These are phyloP conservation scores for Antrodiella citrinella DNA, from an alignment of 768 basidiomycete genomes.

Conservation along the genomic window DNA sequence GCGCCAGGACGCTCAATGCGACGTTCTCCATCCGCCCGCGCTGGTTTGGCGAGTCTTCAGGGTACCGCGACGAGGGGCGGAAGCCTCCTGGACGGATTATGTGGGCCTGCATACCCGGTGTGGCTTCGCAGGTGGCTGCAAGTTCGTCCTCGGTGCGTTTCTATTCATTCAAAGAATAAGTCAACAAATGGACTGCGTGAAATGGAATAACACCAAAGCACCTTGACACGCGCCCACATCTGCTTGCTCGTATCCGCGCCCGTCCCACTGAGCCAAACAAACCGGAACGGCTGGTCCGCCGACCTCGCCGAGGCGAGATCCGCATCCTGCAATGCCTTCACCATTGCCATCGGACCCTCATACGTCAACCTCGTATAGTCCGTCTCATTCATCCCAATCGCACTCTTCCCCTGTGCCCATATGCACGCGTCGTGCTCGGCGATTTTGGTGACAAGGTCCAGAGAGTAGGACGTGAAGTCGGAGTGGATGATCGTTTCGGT, in stretches of 20 bases:
- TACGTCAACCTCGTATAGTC: slow-evolving; percentile 28
- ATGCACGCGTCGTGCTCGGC: slow-evolving; percentile 28
- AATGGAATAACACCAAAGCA: slow-evolving; percentile 8
- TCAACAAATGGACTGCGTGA: neutral
- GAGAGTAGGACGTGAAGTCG: slow-evolving; percentile 27
- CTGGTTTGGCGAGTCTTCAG: slow-evolving; percentile 20
- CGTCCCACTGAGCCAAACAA: slow-evolving; percentile 32
- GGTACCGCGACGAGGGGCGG: slow-evolving; percentile 23
- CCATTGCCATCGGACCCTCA: slow-evolving; percentile 25
- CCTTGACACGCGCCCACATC: slow-evolving; percentile 31
- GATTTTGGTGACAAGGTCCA: slow-evolving; percentile 20
- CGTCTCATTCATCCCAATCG: slow-evolving; percentile 22
- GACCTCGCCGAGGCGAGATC: slow-evolving; percentile 16
- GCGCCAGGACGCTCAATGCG: neutral
- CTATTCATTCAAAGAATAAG: slow-evolving; percentile 8
- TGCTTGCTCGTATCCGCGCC: slow-evolving; percentile 24
- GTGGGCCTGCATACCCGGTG: slow-evolving; percentile 18
- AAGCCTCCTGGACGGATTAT: slow-evolving; percentile 29
- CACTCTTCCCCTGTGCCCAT: slow-evolving; percentile 28
- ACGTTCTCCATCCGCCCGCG: slow-evolving; percentile 4
- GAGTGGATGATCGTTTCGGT: slow-evolving; percentile 24
- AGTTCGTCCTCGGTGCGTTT: slow-evolving; percentile 26
- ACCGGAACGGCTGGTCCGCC: slow-evolving; percentile 24
- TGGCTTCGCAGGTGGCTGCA: slow-evolving; percentile 13
- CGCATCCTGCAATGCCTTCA: slow-evolving; percentile 22